Evolutionary conservation across 495 filamentous ascomycete species (phyloP).

Genomic region (Penicillium arizonense): DNA sequence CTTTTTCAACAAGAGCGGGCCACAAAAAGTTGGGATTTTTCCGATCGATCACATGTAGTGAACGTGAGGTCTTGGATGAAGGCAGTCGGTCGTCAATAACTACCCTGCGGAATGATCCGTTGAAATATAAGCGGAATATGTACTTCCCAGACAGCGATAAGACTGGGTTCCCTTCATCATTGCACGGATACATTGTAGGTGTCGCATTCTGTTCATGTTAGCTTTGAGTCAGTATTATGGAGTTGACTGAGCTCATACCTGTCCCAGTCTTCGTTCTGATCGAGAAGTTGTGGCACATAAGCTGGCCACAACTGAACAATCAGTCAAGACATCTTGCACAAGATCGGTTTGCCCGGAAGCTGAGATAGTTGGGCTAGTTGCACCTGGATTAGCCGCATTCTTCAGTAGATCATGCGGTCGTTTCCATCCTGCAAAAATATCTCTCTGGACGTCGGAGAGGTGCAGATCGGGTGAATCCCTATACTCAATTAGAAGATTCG

Average conservation of each 20-base stretch:
- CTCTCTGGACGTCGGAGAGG: conserved; percentile 68
- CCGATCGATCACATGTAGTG: conserved; percentile 85
- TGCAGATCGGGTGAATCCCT: conserved; percentile 68
- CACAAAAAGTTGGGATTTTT: conserved; percentile 74
- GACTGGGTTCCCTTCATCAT: conserved; percentile 50
- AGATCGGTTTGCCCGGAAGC: conserved; percentile 63
- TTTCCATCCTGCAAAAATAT: conserved; percentile 79
- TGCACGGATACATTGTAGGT: conserved; percentile 70
- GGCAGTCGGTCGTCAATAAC: conserved; percentile 91
- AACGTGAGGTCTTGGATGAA: conserved; percentile 65
- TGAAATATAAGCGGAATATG: conserved; percentile 88
- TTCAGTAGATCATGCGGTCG: conserved; percentile 59
- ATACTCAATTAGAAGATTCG: conserved; percentile 24
- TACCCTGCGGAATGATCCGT: conserved; percentile 85
- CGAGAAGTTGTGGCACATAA: conserved; percentile 79
- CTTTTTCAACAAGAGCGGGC: conserved; percentile 96
- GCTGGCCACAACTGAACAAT: conserved; percentile 96
- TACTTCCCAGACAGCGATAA: conserved; percentile 83
- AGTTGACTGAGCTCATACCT: conserved; percentile 38
- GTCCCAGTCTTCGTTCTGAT: conserved; percentile 55
- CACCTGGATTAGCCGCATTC: conserved; percentile 4
- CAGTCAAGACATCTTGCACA: conserved; percentile 89
- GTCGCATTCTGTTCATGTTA: conserved; percentile 59
- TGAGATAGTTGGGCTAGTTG: conserved; percentile 49
- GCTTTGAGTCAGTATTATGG: background rate